Evolutionary conservation across 768 basidiomycete species (phyloP).

Genomic region (Cubamyces sp.): DNA sequence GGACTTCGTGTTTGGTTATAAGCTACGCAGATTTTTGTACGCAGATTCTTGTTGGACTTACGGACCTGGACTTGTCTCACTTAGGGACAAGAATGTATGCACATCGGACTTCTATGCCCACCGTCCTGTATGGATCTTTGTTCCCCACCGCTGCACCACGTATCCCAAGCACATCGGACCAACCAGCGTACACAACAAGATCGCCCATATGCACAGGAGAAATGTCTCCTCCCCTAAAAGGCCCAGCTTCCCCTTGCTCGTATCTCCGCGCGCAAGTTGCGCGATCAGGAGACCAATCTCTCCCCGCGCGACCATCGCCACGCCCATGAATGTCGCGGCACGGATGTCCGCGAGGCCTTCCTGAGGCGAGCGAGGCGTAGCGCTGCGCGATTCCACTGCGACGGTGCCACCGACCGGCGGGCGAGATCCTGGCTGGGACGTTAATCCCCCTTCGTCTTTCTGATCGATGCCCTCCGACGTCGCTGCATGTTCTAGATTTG

Average conservation of each 20-base stretch:
- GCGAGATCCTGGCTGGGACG: background rate
- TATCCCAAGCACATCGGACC: slow-evolving; percentile 36
- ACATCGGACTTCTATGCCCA: slow-evolving; percentile 19
- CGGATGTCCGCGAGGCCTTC: slow-evolving; percentile 3
- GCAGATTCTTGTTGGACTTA: too few species aligned
- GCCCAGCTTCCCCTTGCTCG: slow-evolving; percentile 27
- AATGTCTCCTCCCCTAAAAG: slow-evolving; percentile 42
- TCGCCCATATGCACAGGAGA: slow-evolving; percentile 49
- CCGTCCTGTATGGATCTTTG: slow-evolving; percentile 10
- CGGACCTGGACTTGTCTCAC: too few species aligned
- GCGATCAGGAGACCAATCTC: slow-evolving; percentile 71
- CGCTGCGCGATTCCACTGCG: background rate
- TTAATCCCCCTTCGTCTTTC: background rate
- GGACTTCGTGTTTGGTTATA: too few species aligned
- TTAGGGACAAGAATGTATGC: too few species aligned
- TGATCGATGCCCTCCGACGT: background rate
- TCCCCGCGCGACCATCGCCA: slow-evolving; percentile 69
- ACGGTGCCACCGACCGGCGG: background rate
- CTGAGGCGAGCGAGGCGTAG: background rate
- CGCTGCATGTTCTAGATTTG: background rate
- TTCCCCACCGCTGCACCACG: slow-evolving; percentile 29
- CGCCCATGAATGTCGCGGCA: slow-evolving; percentile 30
- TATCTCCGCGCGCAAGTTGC: slow-evolving; percentile 40
- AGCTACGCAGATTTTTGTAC: too few species aligned
- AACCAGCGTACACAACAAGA: slow-evolving; percentile 47